These are phyloP conservation scores for Gracilaria gracilis DNA, from an alignment of 23 red algal genomes.

Conservation along the genomic window DNA sequence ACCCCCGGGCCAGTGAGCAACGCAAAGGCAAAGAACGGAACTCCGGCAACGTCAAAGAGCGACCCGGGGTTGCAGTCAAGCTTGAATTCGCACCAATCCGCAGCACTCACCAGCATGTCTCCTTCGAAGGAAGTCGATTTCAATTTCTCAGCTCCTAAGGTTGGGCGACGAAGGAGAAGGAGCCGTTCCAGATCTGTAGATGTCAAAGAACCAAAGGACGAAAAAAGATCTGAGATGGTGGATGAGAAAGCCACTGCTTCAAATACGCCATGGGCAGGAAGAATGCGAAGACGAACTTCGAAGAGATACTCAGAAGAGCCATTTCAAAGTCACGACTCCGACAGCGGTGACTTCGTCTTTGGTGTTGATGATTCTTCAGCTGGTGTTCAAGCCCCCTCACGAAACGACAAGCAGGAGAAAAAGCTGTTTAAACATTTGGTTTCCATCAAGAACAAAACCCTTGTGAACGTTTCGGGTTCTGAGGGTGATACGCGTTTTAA, in stretches of 20 bases:
- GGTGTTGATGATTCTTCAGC: neutral
- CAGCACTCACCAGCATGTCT: neutral
- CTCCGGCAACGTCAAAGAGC: neutral
- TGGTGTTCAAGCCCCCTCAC: neutral
- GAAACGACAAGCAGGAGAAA: neutral
- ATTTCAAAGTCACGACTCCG: neutral
- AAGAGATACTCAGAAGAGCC: neutral
- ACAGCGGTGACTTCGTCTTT: conserved; percentile 20
- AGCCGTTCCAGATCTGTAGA: neutral
- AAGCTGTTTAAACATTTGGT: conserved; percentile 11
- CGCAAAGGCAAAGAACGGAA: neutral
- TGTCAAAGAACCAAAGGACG: neutral
- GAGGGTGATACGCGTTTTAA: neutral
- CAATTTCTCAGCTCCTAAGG: neutral
- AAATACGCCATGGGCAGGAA: conserved; percentile 12
- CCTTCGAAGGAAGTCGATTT: neutral
- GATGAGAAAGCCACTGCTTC: neutral
- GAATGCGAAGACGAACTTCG: conserved; percentile 20
- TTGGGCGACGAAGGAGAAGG: neutral
- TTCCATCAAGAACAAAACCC: neutral
- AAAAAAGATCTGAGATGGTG: neutral
- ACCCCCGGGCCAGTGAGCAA: neutral
- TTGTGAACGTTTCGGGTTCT: conserved; percentile 4
- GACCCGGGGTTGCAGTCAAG: neutral
- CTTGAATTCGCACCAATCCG: neutral